Evolutionary conservation across 2,329 filamentous ascomycete genomes (phyloP), one percentile per base, ranked within the genome.

Genomic region (Hypomyces perniciosus): DNA sequence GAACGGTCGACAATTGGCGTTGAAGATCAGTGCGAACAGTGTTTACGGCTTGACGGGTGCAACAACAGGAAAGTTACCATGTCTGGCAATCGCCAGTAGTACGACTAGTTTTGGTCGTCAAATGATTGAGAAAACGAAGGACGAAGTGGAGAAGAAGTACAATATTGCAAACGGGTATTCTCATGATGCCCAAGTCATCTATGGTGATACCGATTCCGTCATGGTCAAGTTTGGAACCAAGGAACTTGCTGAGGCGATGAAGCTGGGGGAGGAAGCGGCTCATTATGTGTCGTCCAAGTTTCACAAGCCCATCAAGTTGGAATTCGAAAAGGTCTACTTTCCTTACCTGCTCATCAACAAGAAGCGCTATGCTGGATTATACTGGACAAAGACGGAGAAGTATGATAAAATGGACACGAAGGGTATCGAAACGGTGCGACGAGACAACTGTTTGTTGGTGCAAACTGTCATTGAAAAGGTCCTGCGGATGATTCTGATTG

Each of bases 391-490:
- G 58, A 83, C 92, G 1, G 81, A 92, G 39, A 96, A 96, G 70
- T 93, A 87, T 68, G 95, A 99, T 79, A 99, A 97, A 77, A 99
- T 99, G 95, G 93, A 99, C 70, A 97, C 90, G 54, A 99, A 99
- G 69, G 93, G 93, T 77, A 97, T 99, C 59, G 93, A 99, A 71
- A 99, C 93, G 4, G 95, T 99, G 43, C 86, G 93, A 59, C 80
- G 93, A 78, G 93, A 99, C 68, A 99, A 99, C 66, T 99, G 93
- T 66, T 78, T 93, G 47, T 74, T 99, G 53, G 93, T 97, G 12
- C 92, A 97, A 69, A 96, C 88, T 3, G 93, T 97, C 53, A 97
- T 99, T 62, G 93, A 99, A 70, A 97, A 93, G 50, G 92, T 96
- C 26, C 72, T 99, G 57, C 82, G 90, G 59, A 97, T 96, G 85